A percentile compares a stretch with the other conserved stretches of the same genome.
Evolutionary conservation across 2,329 filamentous ascomycete species (phyloP).

Genomic region (Pseudodiploospora longispora): DNA sequence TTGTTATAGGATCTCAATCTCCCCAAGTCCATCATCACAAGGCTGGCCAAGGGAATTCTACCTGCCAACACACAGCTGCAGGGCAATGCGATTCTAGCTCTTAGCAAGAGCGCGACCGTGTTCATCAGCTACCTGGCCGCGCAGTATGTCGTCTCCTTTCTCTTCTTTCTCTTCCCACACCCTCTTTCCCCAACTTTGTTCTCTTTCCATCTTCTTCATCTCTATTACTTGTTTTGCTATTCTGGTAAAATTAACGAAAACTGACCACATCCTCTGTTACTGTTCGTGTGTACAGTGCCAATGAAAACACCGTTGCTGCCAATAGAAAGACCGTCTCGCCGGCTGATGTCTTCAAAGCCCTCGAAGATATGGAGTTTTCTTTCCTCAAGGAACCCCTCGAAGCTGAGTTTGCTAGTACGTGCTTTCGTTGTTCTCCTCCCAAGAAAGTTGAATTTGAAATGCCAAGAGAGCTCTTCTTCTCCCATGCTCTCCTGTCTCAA

Average conservation of each 20-base stretch:
- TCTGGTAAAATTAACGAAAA: neutral
- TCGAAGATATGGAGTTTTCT: slow-evolving; percentile 70
- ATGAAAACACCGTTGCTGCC: slow-evolving; percentile 57
- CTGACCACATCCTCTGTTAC: no score
- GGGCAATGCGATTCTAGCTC: slow-evolving; percentile 69
- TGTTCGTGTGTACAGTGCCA: slow-evolving; percentile 46
- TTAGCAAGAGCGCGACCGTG: slow-evolving; percentile 74
- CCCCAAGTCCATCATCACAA: slow-evolving; percentile 73
- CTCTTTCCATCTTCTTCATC: neutral
- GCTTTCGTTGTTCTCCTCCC: no score
- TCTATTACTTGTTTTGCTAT: neutral
- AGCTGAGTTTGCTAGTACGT: slow-evolving; percentile 66
- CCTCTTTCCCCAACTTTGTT: neutral
- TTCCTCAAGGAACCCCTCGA: slow-evolving; percentile 63
- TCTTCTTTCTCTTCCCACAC: neutral
- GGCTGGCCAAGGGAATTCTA: slow-evolving; percentile 71
- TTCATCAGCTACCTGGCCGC: slow-evolving; percentile 75
- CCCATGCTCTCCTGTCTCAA: neutral
- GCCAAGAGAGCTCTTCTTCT: neutral
- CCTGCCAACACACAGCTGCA: slow-evolving; percentile 78
- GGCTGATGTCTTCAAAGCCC: slow-evolving; percentile 65
- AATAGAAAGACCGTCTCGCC: slow-evolving; percentile 73
- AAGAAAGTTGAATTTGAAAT: no score
- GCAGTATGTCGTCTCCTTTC: slow-evolving; percentile 45
- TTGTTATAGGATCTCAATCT: slow-evolving; percentile 58